Percentiles rank a stretch among this genome's conserved stretches.
Conservation (phyloP, 441 rosid species). For the Gossypium gossypioides region DNA sequence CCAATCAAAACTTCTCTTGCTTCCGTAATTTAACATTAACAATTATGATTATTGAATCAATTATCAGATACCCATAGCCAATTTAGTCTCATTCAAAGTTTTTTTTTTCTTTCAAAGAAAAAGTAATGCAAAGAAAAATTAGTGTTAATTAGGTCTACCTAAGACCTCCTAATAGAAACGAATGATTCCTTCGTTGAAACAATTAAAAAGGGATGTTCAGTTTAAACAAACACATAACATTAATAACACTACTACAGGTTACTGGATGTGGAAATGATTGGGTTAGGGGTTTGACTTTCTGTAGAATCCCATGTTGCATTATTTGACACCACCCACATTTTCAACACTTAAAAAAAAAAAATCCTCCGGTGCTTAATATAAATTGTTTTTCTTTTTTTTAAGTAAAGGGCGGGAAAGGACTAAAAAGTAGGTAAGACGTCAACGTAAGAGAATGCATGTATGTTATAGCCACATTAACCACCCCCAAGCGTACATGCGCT, state of each 20-base stretch:
- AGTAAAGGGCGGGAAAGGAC: not conserved
- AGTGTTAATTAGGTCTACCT: not conserved
- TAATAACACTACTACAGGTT: not conserved
- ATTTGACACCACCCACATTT: slow-evolving; percentile 1
- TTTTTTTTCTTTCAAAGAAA: not conserved
- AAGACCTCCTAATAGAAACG: not conserved
- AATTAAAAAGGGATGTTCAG: not conserved
- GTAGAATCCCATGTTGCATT: not conserved
- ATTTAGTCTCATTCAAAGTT: not conserved
- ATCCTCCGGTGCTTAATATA: not conserved
- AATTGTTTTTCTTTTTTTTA: not conserved
- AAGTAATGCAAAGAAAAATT: not conserved
- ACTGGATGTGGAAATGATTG: not conserved
- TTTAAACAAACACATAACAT: not conserved
- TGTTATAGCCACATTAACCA: not conserved
- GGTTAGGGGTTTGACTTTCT: slow-evolving; percentile 3
- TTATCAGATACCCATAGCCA: not conserved
- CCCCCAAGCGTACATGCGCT: too few relatives aligned
- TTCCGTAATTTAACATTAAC: not conserved
- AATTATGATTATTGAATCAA: not conserved
- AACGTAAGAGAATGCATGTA: not conserved
- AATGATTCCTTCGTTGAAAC: not conserved
- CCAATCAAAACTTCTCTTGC: not conserved
- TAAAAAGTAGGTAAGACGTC: not conserved
- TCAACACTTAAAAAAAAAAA: not conserved